Evolutionary conservation across 2,329 filamentous ascomycete genomes (phyloP).

Genomic region (Clarireedia paspali): DNA sequence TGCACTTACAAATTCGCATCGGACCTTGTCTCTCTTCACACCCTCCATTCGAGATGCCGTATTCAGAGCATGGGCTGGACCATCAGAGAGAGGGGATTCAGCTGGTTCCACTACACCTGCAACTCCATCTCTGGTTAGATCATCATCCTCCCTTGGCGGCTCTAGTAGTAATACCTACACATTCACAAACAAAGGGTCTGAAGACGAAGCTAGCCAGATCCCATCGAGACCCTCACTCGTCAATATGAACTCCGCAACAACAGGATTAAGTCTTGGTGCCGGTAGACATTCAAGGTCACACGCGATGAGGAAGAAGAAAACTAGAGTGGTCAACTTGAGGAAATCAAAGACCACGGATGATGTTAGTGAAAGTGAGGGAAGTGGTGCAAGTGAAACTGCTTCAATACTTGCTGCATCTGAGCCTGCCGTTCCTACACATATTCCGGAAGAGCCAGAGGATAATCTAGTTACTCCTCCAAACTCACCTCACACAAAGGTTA

Average conservation of each 20-base stretch:
- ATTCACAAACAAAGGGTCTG: constrained; percentile 61
- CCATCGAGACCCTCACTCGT: constrained; percentile 62
- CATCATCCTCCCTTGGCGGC: constrained; percentile 52
- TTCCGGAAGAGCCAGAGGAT: constrained; percentile 53
- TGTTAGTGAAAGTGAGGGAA: constrained; percentile 19
- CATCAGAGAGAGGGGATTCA: constrained; percentile 45
- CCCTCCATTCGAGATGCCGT: constrained; percentile 85
- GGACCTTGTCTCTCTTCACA: constrained; percentile 85
- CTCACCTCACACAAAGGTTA: constrained; percentile 34
- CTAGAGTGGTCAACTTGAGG: constrained; percentile 73
- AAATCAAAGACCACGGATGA: constrained; percentile 43
- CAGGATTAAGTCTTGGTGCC: constrained; percentile 56
- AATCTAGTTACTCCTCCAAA: constrained; percentile 45
- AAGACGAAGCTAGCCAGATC: constrained; percentile 43
- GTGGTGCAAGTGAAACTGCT: constrained; percentile 39
- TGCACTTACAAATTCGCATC: constrained; percentile 77
- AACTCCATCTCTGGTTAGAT: constrained; percentile 49
- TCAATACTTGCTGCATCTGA: constrained; percentile 54
- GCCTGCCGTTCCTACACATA: constrained; percentile 46
- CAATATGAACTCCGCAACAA: constrained; percentile 52
- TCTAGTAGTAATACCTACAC: constrained; percentile 55
- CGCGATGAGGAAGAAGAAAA: constrained; percentile 71
- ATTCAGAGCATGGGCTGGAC: constrained; percentile 85
- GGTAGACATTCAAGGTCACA: constrained; percentile 46
- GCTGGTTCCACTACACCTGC: constrained; percentile 26